These are phyloP conservation scores for Sclerotinia spermophila DNA, from an alignment of 2,329 filamentous ascomycete species.

Conservation along the genomic window DNA sequence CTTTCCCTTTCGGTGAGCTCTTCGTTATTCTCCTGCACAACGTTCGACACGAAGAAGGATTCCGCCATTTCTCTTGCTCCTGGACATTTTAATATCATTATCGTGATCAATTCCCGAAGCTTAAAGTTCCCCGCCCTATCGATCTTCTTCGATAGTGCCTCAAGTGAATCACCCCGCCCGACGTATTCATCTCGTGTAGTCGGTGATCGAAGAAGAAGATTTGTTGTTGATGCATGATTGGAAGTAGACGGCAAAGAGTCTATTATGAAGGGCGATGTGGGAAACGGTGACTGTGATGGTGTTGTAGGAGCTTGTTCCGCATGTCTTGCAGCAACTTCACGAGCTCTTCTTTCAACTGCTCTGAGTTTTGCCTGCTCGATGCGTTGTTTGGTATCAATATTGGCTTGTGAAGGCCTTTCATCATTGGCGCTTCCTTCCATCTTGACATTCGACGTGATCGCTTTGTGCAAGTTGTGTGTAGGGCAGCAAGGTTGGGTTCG, in stretches of 20 bases:
- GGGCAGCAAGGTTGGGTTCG: not conserved
- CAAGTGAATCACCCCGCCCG: not conserved
- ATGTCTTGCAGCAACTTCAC: not conserved
- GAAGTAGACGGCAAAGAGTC: not conserved
- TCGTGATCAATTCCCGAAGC: slow-evolving; percentile 1
- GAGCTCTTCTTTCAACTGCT: not conserved
- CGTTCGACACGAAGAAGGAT: not conserved
- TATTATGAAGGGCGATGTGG: not conserved
- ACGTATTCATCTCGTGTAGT: not conserved
- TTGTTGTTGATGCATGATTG: not conserved
- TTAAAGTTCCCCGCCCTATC: not conserved
- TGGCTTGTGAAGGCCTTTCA: too few relatives aligned
- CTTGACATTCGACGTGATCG: not conserved
- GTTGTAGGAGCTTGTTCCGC: not conserved
- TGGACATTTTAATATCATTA: not conserved
- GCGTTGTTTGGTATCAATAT: not conserved
- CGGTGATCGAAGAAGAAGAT: not conserved
- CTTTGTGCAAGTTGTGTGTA: not conserved
- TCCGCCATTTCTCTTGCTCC: slow-evolving; percentile 7
- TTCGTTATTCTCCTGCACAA: not conserved
- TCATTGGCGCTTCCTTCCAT: not conserved
- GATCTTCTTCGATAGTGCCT: slow-evolving; percentile 2
- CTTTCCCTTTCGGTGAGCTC: not conserved
- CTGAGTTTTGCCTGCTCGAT: not conserved
- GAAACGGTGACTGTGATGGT: not conserved